A percentile compares a stretch with the other conserved stretches of the same genome.
Conservation (phyloP, 768 basidiomycete species). For the Lactarius hatsudake region DNA sequence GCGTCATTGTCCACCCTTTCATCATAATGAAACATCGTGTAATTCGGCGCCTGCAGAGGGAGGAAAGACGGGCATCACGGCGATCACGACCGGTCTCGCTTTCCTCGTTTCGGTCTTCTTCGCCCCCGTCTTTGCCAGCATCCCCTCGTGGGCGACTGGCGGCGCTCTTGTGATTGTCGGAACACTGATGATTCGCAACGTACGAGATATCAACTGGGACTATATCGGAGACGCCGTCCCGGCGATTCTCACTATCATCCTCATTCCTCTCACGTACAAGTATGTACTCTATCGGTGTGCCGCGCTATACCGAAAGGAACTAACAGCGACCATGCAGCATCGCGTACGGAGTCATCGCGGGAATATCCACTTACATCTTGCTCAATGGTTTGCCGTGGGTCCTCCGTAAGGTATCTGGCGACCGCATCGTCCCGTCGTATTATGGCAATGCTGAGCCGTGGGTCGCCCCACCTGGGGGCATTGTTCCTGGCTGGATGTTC, state of each 20-base stretch:
- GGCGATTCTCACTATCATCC: constrained; percentile 77
- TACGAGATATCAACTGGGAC: constrained; percentile 85
- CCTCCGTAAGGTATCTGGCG: constrained; percentile 53
- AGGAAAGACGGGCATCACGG: constrained; percentile 83
- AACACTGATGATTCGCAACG: constrained; percentile 83
- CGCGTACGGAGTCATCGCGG: constrained; percentile 86
- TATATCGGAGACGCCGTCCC: constrained; percentile 87
- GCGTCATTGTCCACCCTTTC: background rate
- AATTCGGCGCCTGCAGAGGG: constrained; percentile 53
- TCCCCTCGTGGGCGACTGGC: constrained; percentile 85
- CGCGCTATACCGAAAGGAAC: constrained; percentile 1
- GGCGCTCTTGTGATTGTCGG: constrained; percentile 83
- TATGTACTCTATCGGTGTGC: constrained; percentile 34
- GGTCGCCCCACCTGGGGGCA: constrained; percentile 67
- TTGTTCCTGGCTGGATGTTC: constrained; percentile 67
- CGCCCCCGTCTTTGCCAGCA: constrained; percentile 83
- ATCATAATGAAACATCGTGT: constrained; percentile 11
- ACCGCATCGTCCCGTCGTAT: constrained; percentile 60
- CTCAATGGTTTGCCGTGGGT: constrained; percentile 68
- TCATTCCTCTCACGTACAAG: constrained; percentile 81
- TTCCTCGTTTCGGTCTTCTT: constrained; percentile 89
- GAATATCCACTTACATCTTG: constrained; percentile 64
- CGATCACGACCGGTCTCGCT: constrained; percentile 63
- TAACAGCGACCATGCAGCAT: constrained; percentile 49
- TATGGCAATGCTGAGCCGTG: constrained; percentile 65